Evolutionary conservation across 2,329 filamentous ascomycete species (phyloP).

Genomic region (Pochonia chlamydosporia): DNA sequence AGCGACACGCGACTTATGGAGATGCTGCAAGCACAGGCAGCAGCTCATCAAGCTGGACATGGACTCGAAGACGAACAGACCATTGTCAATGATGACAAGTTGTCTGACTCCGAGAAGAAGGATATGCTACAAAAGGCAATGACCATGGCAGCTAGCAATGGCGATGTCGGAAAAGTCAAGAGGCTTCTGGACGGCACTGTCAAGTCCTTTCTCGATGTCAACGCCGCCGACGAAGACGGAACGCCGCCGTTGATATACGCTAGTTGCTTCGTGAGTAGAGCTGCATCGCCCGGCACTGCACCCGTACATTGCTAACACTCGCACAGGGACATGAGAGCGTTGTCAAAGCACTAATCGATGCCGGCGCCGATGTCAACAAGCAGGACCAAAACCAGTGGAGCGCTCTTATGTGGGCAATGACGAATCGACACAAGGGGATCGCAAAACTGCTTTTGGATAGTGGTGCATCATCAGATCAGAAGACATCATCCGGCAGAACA

Average conservation of each 20-base stretch:
- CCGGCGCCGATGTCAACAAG: constrained; percentile 82
- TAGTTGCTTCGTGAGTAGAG: constrained; percentile 79
- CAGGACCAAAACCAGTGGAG: constrained; percentile 98
- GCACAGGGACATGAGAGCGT: constrained; percentile 78
- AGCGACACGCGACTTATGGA: constrained; percentile 87
- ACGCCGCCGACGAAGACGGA: constrained; percentile 86
- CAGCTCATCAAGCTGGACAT: constrained; percentile 69
- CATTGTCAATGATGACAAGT: constrained; percentile 66
- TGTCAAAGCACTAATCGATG: constrained; percentile 75
- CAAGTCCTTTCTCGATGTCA: constrained; percentile 72
- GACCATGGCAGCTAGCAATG: constrained; percentile 95
- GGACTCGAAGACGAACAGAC: constrained; percentile 74
- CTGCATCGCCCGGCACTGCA: background rate
- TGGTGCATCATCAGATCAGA: constrained; percentile 91
- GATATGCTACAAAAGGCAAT: constrained; percentile 79
- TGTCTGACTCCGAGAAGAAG: constrained; percentile 72
- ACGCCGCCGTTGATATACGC: constrained; percentile 97
- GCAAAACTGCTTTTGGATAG: constrained; percentile 89
- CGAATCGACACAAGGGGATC: constrained; percentile 93
- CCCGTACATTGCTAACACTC: background rate
- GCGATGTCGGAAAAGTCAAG: constrained; percentile 75
- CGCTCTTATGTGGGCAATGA: constrained; percentile 99
- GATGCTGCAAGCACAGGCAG: constrained; percentile 90
- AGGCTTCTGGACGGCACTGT: constrained; percentile 70
- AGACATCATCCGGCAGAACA: constrained; percentile 87